phyloP scores from a whole-genome alignment of 2,329 filamentous ascomycete genomes.

The Sordariomycetes sp. region DNA sequence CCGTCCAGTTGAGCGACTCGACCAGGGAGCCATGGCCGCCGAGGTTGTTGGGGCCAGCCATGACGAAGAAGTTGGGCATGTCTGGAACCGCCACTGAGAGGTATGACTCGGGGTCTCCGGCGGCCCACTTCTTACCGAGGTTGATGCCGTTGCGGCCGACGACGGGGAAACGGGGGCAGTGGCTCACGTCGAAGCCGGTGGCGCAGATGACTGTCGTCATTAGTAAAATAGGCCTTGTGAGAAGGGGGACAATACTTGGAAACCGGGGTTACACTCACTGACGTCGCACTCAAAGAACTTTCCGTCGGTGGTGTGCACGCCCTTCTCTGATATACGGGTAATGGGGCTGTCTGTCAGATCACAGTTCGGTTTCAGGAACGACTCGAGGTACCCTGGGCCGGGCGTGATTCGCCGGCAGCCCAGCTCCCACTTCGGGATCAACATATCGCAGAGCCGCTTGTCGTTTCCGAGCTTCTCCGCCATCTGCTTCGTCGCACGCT shows the following conservation, averaged over 20 bases:
- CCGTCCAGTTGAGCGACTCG: slow-evolving; percentile 18
- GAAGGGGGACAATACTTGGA: background rate
- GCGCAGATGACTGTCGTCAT: slow-evolving; percentile 8
- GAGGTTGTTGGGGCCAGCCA: slow-evolving; percentile 27
- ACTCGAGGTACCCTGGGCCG: slow-evolving; percentile 29
- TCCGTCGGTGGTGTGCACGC: slow-evolving; percentile 8
- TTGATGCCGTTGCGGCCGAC: slow-evolving; percentile 33
- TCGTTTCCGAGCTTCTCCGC: slow-evolving; percentile 38
- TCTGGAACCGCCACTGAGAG: slow-evolving; percentile 16
- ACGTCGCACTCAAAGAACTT: slow-evolving; percentile 10
- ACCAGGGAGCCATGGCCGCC: slow-evolving; percentile 21
- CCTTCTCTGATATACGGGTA: slow-evolving; percentile 14
- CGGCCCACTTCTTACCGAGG: slow-evolving; percentile 39
- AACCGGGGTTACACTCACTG: slow-evolving; percentile 2
- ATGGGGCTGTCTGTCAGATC: slow-evolving; percentile 27
- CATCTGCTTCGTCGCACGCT: slow-evolving; percentile 39
- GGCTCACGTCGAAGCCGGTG: slow-evolving; percentile 10
- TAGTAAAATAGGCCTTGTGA: background rate
- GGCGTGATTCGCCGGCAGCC: slow-evolving; percentile 31
- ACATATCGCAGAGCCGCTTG: slow-evolving; percentile 40
- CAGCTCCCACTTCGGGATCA: slow-evolving; percentile 53
- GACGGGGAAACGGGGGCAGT: slow-evolving; percentile 24
- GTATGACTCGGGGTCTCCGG: slow-evolving; percentile 16
- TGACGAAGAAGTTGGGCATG: slow-evolving; percentile 19
- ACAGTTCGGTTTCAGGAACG: slow-evolving; percentile 30